These are phyloP conservation scores for Candida sp. DNA, from an alignment of 1,139 yeast species.

Conservation along the genomic window DNA sequence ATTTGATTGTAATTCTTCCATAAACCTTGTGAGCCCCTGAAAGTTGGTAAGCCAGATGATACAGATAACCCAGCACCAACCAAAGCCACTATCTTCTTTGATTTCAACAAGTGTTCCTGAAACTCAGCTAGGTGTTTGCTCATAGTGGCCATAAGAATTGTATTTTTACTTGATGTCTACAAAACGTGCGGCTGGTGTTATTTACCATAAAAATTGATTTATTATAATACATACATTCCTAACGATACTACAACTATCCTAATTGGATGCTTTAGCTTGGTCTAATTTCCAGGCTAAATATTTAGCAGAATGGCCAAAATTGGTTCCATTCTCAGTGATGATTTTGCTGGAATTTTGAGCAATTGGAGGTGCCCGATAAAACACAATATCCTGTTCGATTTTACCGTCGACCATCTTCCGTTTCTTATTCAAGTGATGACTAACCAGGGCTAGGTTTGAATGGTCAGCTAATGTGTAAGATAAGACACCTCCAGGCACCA, in stretches of 20 bases:
- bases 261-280: slow-evolving; percentile 1
- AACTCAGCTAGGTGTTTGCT: slow-evolving; percentile 39
- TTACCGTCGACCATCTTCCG: slow-evolving; percentile 18
- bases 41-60: slow-evolving; percentile 73
- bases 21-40: slow-evolving; percentile 67
- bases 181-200: slow-evolving; percentile 4
- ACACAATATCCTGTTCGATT: slow-evolving; percentile 46
- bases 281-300: slow-evolving; percentile 63
- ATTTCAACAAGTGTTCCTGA: slow-evolving; percentile 49
- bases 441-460: slow-evolving; percentile 10
- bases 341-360: slow-evolving; percentile 48
- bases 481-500: slow-evolving; percentile 39
- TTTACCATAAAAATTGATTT: neutral
- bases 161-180: neutral
- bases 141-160: slow-evolving; percentile 6
- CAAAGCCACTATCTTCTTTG: slow-evolving; percentile 63
- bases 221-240: slow-evolving; percentile 1
- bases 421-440: slow-evolving; percentile 18
- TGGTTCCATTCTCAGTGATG: slow-evolving; percentile 19
- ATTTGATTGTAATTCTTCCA: slow-evolving; percentile 81
- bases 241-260: neutral
- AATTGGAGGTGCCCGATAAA: slow-evolving; percentile 84
- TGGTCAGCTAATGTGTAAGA: slow-evolving; percentile 31
- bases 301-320: slow-evolving; percentile 65
- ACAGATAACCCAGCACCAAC: slow-evolving; percentile 87